Conservation (phyloP, 257 asterid species). For the Capsicum baccatum region DNA sequence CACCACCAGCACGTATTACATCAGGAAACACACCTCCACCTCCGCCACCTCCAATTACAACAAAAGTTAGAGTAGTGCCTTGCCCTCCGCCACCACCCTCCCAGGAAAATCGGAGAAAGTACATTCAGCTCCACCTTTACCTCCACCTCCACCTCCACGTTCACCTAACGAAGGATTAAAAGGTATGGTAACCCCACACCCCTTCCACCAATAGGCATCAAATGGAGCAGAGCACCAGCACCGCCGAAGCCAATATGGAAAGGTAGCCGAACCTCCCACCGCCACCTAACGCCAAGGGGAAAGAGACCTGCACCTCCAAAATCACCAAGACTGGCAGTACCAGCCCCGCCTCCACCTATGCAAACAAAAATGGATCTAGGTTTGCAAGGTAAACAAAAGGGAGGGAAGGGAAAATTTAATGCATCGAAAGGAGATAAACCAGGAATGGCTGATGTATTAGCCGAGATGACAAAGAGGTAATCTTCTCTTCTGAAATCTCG, state of each 20-base stretch:
- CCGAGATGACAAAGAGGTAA: slow-evolving; percentile 91
- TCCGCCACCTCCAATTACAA: slow-evolving; percentile 29
- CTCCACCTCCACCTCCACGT: slow-evolving; percentile 32
- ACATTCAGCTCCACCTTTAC: background rate
- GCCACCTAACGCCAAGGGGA: slow-evolving; percentile 32
- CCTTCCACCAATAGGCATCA: slow-evolving; percentile 37
- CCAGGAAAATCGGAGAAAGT: slow-evolving; percentile 15
- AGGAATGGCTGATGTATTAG: slow-evolving; percentile 98
- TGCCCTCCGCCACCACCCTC: slow-evolving; percentile 43
- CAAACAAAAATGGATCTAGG: slow-evolving; percentile 52
- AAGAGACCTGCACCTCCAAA: slow-evolving; percentile 41
- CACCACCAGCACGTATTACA: slow-evolving; percentile 32
- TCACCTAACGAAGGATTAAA: background rate
- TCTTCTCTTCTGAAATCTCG: background rate
- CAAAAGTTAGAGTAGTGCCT: slow-evolving; percentile 9
- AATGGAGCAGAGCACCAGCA: slow-evolving; percentile 24
- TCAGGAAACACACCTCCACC: slow-evolving; percentile 31
- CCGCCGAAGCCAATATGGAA: slow-evolving; percentile 28
- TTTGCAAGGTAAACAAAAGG: slow-evolving; percentile 49
- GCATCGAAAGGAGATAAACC: slow-evolving; percentile 65
- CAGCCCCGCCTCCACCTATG: slow-evolving; percentile 54
- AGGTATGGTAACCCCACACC: slow-evolving; percentile 35
- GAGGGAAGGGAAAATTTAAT: slow-evolving; percentile 55
- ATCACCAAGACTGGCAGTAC: slow-evolving; percentile 44
- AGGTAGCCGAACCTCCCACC: no score